A percentile compares a stretch with the other conserved stretches of the same genome.
phyloP scores from a whole-genome alignment of 306 rosid genomes.

The Prunus mume region DNA sequence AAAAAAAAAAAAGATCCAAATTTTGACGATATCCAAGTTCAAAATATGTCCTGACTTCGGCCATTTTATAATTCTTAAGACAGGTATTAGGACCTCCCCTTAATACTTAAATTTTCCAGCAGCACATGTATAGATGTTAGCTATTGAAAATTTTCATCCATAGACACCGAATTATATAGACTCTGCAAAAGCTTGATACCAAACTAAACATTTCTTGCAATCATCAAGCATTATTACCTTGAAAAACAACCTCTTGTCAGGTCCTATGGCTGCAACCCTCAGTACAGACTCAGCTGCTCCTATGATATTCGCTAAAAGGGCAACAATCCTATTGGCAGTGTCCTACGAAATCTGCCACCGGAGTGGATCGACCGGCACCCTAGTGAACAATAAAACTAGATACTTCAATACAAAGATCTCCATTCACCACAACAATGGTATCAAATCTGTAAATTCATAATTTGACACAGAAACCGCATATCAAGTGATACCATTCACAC shows the following conservation, averaged over 20 bases:
- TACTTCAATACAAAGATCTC: background rate
- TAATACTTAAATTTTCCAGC: too few relatives aligned
- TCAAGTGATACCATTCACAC: too few relatives aligned
- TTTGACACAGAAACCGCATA: background rate
- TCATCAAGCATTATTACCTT: too few relatives aligned
- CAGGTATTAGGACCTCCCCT: background rate
- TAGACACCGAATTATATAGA: too few relatives aligned
- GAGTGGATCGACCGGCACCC: constrained; percentile 92
- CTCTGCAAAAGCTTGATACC: too few relatives aligned
- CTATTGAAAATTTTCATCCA: too few relatives aligned
- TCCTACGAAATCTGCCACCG: constrained; percentile 96
- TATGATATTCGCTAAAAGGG: constrained; percentile 72
- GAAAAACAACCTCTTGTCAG: too few relatives aligned
- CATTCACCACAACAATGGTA: background rate
- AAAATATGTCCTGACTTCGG: background rate
- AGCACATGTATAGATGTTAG: too few relatives aligned
- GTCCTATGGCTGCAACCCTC: constrained; percentile 37
- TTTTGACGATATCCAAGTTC: background rate
- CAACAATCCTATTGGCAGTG: constrained; percentile 64
- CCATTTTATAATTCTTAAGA: background rate
- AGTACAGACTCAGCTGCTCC: constrained; percentile 89
- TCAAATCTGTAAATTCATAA: background rate
- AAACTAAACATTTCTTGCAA: too few relatives aligned
- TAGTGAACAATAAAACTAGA: constrained; percentile 15
- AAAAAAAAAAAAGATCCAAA: background rate